These are phyloP conservation scores for Geum urbanum DNA, from an alignment of 306 rosid species.

Conservation along the genomic window DNA sequence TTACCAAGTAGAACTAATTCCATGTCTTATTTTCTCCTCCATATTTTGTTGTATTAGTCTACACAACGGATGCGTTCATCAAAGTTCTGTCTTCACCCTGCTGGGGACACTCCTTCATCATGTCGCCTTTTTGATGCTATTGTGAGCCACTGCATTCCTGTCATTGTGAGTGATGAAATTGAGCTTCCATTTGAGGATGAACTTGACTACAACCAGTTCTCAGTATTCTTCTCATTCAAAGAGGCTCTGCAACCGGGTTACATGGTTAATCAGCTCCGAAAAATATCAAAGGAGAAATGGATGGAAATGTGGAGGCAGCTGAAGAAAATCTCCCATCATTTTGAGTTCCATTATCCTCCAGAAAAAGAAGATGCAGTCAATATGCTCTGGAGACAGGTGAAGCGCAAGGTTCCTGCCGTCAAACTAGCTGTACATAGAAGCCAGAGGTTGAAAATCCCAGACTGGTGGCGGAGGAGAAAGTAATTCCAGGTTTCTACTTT, in stretches of 20 bases:
- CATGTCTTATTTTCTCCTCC: slow-evolving; percentile 15
- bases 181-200: slow-evolving; percentile 98
- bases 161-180: slow-evolving; percentile 89
- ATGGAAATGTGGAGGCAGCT: slow-evolving; percentile 80
- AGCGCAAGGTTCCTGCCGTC: slow-evolving; percentile 76
- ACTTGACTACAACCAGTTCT: slow-evolving; percentile 74
- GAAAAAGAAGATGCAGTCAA: slow-evolving; percentile 76
- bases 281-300: slow-evolving; percentile 76
- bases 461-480: slow-evolving; percentile 74
- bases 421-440: slow-evolving; percentile 67
- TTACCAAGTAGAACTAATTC: background rate
- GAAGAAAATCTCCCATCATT: slow-evolving; percentile 65
- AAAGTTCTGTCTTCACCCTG: slow-evolving; percentile 93
- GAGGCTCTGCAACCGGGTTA: slow-evolving; percentile 82
- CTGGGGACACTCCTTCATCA: slow-evolving; percentile 97
- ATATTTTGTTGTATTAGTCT: slow-evolving; percentile 52
- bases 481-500: slow-evolving; percentile 29
- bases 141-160: slow-evolving; percentile 93
- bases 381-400: slow-evolving; percentile 96
- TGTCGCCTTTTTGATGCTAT: slow-evolving; percentile 98
- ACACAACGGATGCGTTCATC: slow-evolving; percentile 81
- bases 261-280: slow-evolving; percentile 68
- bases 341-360: slow-evolving; percentile 86
- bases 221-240: slow-evolving; percentile 79
- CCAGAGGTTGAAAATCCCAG: slow-evolving; percentile 77